phyloP scores from a whole-genome alignment of 2,329 filamentous ascomycete species.

The Stachybotrys echinatus region DNA sequence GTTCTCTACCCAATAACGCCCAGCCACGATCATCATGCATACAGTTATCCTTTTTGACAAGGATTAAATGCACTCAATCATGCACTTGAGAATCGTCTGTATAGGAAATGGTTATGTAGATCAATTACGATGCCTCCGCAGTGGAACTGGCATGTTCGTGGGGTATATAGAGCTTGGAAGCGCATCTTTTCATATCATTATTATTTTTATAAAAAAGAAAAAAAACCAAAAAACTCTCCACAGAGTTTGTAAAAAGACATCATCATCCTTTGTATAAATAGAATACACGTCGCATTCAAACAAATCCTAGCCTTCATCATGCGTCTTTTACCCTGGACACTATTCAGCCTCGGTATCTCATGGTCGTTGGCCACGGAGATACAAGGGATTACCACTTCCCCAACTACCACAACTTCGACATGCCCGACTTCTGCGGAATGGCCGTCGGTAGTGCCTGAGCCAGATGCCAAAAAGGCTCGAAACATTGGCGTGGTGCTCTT shows the following conservation, averaged over 20 bases:
- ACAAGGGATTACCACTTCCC: not conserved
- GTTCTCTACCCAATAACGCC: not conserved
- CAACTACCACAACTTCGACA: not conserved
- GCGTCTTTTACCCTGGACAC: not conserved
- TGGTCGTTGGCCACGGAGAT: not conserved
- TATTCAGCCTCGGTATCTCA: not conserved
- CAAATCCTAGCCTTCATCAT: no score
- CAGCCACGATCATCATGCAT: not conserved
- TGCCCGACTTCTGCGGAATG: not conserved
- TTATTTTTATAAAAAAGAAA: no score
- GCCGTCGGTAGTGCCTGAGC: not conserved
- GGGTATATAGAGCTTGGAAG: no score
- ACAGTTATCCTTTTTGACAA: not conserved
- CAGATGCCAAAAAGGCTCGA: not conserved
- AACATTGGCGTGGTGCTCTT: not conserved
- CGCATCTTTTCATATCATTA: no score
- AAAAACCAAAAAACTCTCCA: no score
- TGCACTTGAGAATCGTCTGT: no score
- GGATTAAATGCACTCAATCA: not conserved
- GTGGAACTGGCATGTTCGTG: no score
- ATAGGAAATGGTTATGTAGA: no score
- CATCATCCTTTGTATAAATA: no score
- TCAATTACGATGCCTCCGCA: no score
- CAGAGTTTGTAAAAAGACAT: no score
- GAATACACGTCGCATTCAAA: no score